Evolutionary conservation across 1,139 yeast species (phyloP).

Genomic region (Protomyces macrosporus): DNA sequence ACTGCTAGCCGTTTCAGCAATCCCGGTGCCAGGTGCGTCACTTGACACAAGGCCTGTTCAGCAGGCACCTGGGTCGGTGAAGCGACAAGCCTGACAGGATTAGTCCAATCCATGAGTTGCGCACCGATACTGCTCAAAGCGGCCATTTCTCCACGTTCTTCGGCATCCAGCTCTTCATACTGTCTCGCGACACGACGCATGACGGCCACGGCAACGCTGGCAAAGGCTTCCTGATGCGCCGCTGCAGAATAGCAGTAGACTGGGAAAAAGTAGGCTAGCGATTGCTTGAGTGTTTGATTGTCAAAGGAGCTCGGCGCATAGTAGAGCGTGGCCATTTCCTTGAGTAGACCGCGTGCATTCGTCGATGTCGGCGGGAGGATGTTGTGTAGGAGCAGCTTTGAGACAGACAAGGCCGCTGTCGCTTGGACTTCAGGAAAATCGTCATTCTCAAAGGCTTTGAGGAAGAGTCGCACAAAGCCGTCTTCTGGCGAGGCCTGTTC

Average conservation of each 20-base stretch:
- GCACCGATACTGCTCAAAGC: slow-evolving; percentile 61
- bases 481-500: slow-evolving; percentile 32
- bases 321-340: slow-evolving; percentile 64
- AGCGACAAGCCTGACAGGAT: slow-evolving; percentile 55
- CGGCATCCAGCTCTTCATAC: slow-evolving; percentile 41
- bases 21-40: slow-evolving; percentile 47
- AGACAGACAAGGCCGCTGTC: slow-evolving; percentile 78
- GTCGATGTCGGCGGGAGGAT: slow-evolving; percentile 43
- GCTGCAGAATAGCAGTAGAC: slow-evolving; percentile 79
- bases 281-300: slow-evolving; percentile 70
- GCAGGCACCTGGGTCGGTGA: slow-evolving; percentile 41
- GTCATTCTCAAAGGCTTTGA: slow-evolving; percentile 50
- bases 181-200: slow-evolving; percentile 52
- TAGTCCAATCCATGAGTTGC: slow-evolving; percentile 81
- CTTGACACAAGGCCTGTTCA: slow-evolving; percentile 48
- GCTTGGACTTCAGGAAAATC: slow-evolving; percentile 67
- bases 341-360: slow-evolving; percentile 53
- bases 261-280: slow-evolving; percentile 81
- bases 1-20: slow-evolving; percentile 45
- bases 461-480: slow-evolving; percentile 58
- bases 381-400: slow-evolving; percentile 76
- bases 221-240: slow-evolving; percentile 64
- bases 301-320: slow-evolving; percentile 61
- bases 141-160: slow-evolving; percentile 41
- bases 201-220: slow-evolving; percentile 62